Evolutionary conservation across 345 rosid species (phyloP).

Genomic region (Populus davidiana): DNA sequence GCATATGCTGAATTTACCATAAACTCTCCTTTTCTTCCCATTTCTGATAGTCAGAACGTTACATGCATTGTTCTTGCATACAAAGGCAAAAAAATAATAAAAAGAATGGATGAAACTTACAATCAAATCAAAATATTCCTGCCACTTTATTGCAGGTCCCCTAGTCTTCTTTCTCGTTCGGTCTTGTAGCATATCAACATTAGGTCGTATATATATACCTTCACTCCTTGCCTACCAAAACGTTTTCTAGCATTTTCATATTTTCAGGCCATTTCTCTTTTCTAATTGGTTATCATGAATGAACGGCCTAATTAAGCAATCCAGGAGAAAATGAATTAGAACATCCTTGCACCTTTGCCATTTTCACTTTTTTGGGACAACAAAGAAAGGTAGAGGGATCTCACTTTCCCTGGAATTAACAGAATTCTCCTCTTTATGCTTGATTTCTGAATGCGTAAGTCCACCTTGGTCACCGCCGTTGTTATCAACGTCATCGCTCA

Average conservation of each 20-base stretch:
- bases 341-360: neutral
- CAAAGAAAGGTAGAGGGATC: neutral
- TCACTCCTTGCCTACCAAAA: neutral
- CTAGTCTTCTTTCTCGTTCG: neutral
- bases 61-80: no score
- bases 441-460: neutral
- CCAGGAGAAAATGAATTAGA: neutral
- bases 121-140: no score
- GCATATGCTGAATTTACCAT: no score
- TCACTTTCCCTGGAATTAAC: slow-evolving; percentile 22
- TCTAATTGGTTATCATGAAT: neutral
- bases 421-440: neutral
- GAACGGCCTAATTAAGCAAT: neutral
- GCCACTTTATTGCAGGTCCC: neutral
- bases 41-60: no score
- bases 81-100: no score
- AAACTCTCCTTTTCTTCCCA: no score
- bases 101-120: no score
- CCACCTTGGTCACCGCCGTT: neutral
- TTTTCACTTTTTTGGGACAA: neutral
- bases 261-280: neutral
- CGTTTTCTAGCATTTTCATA: neutral
- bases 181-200: neutral
- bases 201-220: neutral
- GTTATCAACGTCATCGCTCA: slow-evolving; percentile 29